Percentiles rank a stretch among this genome's conserved stretches.
Conservation (phyloP, 202 grass and related monocot genomes). For the Carex arenaria region DNA sequence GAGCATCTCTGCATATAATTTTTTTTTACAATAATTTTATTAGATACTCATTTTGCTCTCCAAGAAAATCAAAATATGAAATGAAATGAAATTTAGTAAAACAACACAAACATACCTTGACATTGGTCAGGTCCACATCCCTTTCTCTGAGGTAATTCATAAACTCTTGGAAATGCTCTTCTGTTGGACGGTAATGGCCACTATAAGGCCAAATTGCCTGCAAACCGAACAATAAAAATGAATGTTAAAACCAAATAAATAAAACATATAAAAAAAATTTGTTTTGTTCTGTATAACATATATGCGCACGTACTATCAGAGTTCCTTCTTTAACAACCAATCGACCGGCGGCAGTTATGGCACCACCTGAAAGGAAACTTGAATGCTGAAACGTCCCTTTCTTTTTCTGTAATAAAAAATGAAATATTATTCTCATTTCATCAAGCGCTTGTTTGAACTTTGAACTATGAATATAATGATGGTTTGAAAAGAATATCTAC, state of each 20-base stretch:
- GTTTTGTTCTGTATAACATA: neutral
- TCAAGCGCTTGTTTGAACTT: neutral
- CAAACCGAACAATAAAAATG: constrained; percentile 16
- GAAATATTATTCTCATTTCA: neutral
- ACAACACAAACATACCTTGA: constrained; percentile 47
- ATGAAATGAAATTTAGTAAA: neutral
- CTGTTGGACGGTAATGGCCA: constrained; percentile 89
- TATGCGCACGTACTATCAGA: constrained; percentile 39
- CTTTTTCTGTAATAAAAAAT: constrained; percentile 62
- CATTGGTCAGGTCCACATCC: constrained; percentile 47
- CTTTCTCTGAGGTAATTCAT: constrained; percentile 62
- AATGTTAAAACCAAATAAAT: neutral
- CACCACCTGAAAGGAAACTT: constrained; percentile 84
- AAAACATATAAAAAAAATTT: neutral
- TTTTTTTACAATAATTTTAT: neutral
- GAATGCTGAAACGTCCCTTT: constrained; percentile 98
- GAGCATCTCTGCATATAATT: constrained; percentile 52
- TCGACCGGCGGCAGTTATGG: constrained; percentile 82
- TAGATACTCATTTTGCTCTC: constrained; percentile 1
- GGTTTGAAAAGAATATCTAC: constrained; percentile 32
- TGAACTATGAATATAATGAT: neutral
- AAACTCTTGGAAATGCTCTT: constrained; percentile 94
- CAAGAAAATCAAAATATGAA: neutral
- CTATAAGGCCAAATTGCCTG: constrained; percentile 97
- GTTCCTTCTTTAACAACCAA: constrained; percentile 80